Percentiles rank a stretch among this genome's conserved stretches.
Conservation (phyloP, 495 filamentous ascomycete species). For the Hypoxylon subgilvum region DNA sequence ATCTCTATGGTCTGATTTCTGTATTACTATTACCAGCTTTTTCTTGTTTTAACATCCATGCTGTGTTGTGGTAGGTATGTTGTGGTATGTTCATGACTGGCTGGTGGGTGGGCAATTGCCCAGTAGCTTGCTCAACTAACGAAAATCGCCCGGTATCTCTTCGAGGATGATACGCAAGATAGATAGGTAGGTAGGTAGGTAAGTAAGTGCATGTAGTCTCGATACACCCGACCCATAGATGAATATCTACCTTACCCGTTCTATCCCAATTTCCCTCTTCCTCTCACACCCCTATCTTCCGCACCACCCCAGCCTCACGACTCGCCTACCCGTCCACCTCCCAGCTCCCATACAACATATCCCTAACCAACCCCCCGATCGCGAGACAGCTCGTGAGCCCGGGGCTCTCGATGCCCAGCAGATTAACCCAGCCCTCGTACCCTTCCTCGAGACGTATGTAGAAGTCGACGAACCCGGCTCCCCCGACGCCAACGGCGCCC, state of each 20-base stretch:
- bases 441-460: slow-evolving; percentile 81
- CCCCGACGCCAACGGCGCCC: slow-evolving; percentile 60
- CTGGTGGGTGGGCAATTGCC: too few species aligned
- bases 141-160: too few species aligned
- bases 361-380: slow-evolving; percentile 82
- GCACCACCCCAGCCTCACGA: neutral
- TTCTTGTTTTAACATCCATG: too few species aligned
- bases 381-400: slow-evolving; percentile 89
- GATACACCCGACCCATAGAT: too few species aligned
- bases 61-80: too few species aligned
- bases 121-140: too few species aligned
- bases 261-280: neutral
- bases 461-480: slow-evolving; percentile 81
- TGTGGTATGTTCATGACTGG: too few species aligned
- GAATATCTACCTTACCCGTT: neutral
- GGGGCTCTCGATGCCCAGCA: slow-evolving; percentile 93
- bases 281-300: neutral
- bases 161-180: too few species aligned
- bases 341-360: slow-evolving; percentile 66
- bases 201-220: too few species aligned
- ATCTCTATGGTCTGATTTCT: too few species aligned
- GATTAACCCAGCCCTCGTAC: slow-evolving; percentile 84
- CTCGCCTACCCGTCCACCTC: slow-evolving; percentile 9
- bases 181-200: too few species aligned
- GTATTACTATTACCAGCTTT: too few species aligned